Conservation (phyloP, 805 yeast species). For the Lipomyces yamanashiensis region DNA sequence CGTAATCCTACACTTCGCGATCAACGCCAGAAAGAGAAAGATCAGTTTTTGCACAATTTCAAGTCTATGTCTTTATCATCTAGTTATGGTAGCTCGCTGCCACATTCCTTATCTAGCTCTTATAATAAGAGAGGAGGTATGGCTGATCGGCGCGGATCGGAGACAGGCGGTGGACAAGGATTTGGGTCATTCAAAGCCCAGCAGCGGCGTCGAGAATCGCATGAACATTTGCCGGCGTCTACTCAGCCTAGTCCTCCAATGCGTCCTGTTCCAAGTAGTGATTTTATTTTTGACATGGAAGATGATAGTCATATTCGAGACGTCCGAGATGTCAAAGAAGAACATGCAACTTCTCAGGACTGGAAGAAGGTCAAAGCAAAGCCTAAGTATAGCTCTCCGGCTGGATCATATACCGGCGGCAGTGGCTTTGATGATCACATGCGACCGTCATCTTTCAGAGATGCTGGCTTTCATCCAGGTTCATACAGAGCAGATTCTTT, state of each 20-base stretch:
- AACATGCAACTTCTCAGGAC: slow-evolving; percentile 3
- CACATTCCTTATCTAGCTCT: slow-evolving; percentile 12
- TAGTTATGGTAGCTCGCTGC: slow-evolving; percentile 11
- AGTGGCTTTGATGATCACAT: slow-evolving; percentile 17
- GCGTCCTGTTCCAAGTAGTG: slow-evolving; percentile 14
- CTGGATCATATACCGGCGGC: slow-evolving; percentile 12
- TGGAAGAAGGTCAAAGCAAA: slow-evolving; percentile 29
- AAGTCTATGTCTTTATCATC: slow-evolving; percentile 20
- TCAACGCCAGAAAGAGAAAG: slow-evolving; percentile 25
- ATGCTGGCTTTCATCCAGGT: background rate
- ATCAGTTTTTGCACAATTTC: slow-evolving; percentile 9
- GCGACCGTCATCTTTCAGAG: slow-evolving; percentile 15
- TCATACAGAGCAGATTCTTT: slow-evolving; percentile 7
- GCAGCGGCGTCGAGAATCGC: slow-evolving; percentile 20
- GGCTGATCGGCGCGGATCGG: slow-evolving; percentile 14
- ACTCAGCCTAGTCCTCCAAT: slow-evolving; percentile 20
- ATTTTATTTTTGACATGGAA: slow-evolving; percentile 38
- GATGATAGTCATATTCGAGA: slow-evolving; percentile 13
- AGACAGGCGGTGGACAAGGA: background rate
- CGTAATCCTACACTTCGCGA: slow-evolving; percentile 26
- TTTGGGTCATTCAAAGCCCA: slow-evolving; percentile 3
- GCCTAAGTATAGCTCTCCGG: slow-evolving; percentile 13
- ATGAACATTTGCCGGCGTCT: slow-evolving; percentile 2
- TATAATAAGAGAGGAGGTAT: slow-evolving; percentile 2
- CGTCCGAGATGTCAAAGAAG: no score